Percentiles rank a stretch among this genome's conserved stretches.
Evolutionary conservation across 23 red algal genomes (phyloP).

Genomic region (Gracilariopsis chorda): DNA sequence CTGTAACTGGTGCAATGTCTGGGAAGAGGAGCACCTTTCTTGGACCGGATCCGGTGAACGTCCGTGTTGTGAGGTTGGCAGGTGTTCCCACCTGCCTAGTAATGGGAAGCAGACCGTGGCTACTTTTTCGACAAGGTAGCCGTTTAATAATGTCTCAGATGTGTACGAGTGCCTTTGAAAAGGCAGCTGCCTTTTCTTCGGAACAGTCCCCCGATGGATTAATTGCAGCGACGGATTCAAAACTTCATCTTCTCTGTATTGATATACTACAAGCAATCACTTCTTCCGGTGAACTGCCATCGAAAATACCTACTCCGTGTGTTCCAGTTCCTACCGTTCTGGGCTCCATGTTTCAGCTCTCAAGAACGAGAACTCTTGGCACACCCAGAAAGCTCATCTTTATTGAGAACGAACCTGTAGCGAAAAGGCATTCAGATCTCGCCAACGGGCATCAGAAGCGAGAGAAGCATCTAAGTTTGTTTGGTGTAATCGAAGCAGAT

Average conservation of each 20-base stretch:
- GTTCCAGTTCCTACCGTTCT: conserved; percentile 24
- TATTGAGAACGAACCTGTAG: neutral
- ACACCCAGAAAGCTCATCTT: conserved; percentile 4
- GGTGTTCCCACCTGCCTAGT: conserved; percentile 32
- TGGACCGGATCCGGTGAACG: conserved; percentile 38
- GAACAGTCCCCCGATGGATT: conserved; percentile 69
- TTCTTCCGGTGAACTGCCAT: neutral
- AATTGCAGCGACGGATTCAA: conserved; percentile 25
- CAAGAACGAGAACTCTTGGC: conserved; percentile 8
- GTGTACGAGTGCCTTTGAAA: neutral
- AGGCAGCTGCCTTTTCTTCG: conserved; percentile 41
- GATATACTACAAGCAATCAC: conserved; percentile 9
- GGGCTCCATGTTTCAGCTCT: conserved; percentile 34
- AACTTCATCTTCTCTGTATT: conserved; percentile 46
- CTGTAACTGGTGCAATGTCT: conserved; percentile 61
- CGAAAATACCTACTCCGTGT: neutral
- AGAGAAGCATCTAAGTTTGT: neutral
- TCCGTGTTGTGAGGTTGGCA: conserved; percentile 19
- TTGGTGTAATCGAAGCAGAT: conserved; percentile 18
- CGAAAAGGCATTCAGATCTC: neutral
- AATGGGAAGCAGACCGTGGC: conserved; percentile 37
- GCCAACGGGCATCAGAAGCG: neutral
- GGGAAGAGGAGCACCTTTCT: conserved; percentile 72
- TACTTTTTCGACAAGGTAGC: conserved; percentile 48
- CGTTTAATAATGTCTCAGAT: conserved; percentile 33